A percentile compares a stretch with the other conserved stretches of the same genome.
These are phyloP conservation scores for Rhizopus arrhizus DNA, from an alignment of 371 early-diverging fungal genomes.

Conservation along the genomic window DNA sequence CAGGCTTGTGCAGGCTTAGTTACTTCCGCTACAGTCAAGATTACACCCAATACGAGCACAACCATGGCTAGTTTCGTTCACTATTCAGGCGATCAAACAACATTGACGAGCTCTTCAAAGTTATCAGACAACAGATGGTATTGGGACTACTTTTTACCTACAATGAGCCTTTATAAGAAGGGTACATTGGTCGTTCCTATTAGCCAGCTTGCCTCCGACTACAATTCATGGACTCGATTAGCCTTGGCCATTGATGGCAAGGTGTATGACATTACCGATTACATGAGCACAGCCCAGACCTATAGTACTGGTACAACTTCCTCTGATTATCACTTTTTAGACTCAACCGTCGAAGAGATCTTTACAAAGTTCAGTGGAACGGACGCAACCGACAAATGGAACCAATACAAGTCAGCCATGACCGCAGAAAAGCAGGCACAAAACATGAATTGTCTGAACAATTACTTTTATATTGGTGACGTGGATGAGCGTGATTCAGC, in stretches of 20 bases:
- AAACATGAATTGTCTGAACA: constrained; percentile 71
- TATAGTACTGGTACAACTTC: constrained; percentile 38
- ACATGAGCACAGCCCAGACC: constrained; percentile 48
- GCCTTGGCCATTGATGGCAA: constrained; percentile 63
- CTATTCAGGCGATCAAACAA: constrained; percentile 30
- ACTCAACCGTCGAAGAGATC: constrained; percentile 48
- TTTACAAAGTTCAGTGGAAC: constrained; percentile 65
- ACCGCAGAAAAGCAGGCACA: constrained; percentile 25
- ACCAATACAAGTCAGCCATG: constrained; percentile 29
- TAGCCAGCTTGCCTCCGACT: constrained; percentile 40
- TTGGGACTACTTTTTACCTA: constrained; percentile 57
- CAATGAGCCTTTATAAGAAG: constrained; percentile 59
- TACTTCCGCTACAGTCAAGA: constrained; percentile 22
- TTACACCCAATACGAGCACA: constrained; percentile 28
- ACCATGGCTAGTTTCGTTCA: constrained; percentile 25
- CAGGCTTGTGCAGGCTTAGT: constrained; percentile 53
- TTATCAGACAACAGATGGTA: constrained; percentile 51
- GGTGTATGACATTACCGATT: constrained; percentile 72
- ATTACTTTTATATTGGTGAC: constrained; percentile 80
- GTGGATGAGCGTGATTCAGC: constrained; percentile 77
- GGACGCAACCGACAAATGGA: constrained; percentile 61
- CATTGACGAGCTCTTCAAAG: background rate
- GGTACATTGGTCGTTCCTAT: constrained; percentile 60
- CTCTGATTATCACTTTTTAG: constrained; percentile 45
- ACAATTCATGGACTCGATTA: constrained; percentile 37